A percentile compares a stretch with the other conserved stretches of the same genome.
Conservation (phyloP, 441 rosid genomes). For the Raphanus hybrid region DNA sequence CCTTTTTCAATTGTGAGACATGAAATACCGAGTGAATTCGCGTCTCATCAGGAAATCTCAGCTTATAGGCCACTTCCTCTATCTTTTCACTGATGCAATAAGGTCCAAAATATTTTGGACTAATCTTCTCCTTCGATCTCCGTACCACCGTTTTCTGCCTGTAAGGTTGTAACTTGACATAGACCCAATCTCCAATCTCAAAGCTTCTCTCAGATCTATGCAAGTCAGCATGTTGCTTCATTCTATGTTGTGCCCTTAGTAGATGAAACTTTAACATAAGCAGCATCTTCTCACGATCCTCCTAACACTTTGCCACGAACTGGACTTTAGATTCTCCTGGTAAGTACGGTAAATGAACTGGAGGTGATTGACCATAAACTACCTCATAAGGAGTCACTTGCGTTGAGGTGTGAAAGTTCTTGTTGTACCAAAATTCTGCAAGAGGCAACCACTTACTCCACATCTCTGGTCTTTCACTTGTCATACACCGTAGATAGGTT, state of each 20-base stretch:
- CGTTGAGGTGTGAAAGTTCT: not conserved
- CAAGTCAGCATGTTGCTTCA: not conserved
- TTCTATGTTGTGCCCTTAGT: not conserved
- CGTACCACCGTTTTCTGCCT: not conserved
- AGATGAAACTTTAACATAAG: not conserved
- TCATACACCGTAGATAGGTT: not conserved
- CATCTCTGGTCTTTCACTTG: not conserved
- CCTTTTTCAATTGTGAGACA: no score
- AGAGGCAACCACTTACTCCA: not conserved
- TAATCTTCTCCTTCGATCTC: not conserved
- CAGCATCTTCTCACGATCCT: not conserved
- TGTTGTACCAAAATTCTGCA: constrained; percentile 18
- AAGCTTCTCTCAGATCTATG: not conserved
- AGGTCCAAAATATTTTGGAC: not conserved
- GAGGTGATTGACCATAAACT: not conserved
- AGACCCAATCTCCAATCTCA: not conserved
- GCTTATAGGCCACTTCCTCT: no score
- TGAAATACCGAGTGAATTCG: no score
- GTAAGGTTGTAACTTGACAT: not conserved
- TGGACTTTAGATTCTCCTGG: not conserved
- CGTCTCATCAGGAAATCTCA: no score
- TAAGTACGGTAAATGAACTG: not conserved
- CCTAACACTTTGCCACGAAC: not conserved
- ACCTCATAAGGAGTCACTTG: not conserved
- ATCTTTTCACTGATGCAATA: no score